These are phyloP conservation scores for Rhodotorula sphaerocarpa DNA, from an alignment of 768 basidiomycete genomes.

Conservation along the genomic window DNA sequence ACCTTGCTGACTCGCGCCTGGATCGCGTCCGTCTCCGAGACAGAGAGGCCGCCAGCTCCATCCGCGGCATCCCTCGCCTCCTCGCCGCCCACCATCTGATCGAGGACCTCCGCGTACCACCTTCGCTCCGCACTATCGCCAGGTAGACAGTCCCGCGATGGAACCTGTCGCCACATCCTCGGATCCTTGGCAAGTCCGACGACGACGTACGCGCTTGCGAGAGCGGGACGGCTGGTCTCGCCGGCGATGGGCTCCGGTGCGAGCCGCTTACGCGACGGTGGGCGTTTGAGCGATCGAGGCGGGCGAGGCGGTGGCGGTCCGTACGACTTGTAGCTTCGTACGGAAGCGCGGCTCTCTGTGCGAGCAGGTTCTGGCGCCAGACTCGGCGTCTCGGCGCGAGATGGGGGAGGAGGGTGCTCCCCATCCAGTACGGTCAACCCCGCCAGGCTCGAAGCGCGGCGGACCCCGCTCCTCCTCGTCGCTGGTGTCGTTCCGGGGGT, in stretches of 20 bases:
- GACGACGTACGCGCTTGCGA: slow-evolving; percentile 43
- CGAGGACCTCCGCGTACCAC: slow-evolving; percentile 86
- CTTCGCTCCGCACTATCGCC: slow-evolving; percentile 67
- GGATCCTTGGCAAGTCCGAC: slow-evolving; percentile 75
- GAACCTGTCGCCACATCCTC: slow-evolving; percentile 82
- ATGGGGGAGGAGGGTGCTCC: neutral
- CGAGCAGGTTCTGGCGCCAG: neutral
- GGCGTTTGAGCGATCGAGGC: neutral
- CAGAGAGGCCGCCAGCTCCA: slow-evolving; percentile 51
- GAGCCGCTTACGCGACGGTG: neutral
- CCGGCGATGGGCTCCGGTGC: neutral
- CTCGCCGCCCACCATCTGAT: slow-evolving; percentile 74
- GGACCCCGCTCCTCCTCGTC: too few relatives aligned
- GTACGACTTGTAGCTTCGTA: neutral
- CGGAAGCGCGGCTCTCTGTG: neutral
- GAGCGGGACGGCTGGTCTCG: slow-evolving; percentile 35
- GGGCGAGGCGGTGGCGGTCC: neutral
- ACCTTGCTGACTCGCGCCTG: slow-evolving; percentile 85
- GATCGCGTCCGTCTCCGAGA: slow-evolving; percentile 82
- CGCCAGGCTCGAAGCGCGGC: too few relatives aligned
- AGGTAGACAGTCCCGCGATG: slow-evolving; percentile 61
- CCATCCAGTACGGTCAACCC: too few relatives aligned
- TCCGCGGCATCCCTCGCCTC: slow-evolving; percentile 51
- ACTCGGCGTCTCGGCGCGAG: neutral
- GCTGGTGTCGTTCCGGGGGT: neutral